Evolutionary conservation across 140 eudicot genomes (phyloP), one percentile per base, ranked within the genome.

Genomic region (Anethum foeniculum): DNA sequence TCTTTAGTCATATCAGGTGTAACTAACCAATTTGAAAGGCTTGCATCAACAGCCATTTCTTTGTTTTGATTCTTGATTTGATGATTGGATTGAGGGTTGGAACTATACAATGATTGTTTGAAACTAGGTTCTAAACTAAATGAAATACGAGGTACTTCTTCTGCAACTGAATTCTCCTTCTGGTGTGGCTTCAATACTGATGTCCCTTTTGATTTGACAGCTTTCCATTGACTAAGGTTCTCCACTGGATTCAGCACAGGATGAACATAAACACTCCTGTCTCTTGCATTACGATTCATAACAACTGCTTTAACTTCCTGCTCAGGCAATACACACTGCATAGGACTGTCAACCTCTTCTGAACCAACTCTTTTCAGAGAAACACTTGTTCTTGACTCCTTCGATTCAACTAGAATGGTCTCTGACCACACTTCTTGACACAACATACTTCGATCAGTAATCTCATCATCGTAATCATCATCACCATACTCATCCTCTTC

Each of bases 141-240:
- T 7, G 90, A 81, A 14, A 81, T 75, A 39, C 71, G 82, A 48
- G 84, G 85, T 49, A 56, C 74, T 54, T 84, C 88, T 15, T 88
- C 81, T 32, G 73, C 58, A 16, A 38, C 6, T 19, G 77, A 80
- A 80, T 95, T 95, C 89, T 95, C 99, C 85, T 95, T 95, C 85
- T 92, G 97, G 14, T 90, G 91, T 12, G 87, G 86, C 77, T 85
- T 89, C 69, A 82, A 25, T 5, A 80, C 48, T n/a, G 74, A 82
- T 52, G 74, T 83, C 73, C 86, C 89, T 80, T 83, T 91, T 1
- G 90, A 82, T 76, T 91, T 96, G 51, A 85, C 86, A 80, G 92
- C 88, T 82, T 96, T 96, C 98, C 98, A 96, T 74, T 96, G 99
- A 64, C 91, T 62, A 64, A 90, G 85, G 75, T 96, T 96, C 90